Percentiles rank a stretch among this genome's conserved stretches.
Evolutionary conservation across 1,139 yeast species (phyloP).

Genomic region (Pneumocystis canis): DNA sequence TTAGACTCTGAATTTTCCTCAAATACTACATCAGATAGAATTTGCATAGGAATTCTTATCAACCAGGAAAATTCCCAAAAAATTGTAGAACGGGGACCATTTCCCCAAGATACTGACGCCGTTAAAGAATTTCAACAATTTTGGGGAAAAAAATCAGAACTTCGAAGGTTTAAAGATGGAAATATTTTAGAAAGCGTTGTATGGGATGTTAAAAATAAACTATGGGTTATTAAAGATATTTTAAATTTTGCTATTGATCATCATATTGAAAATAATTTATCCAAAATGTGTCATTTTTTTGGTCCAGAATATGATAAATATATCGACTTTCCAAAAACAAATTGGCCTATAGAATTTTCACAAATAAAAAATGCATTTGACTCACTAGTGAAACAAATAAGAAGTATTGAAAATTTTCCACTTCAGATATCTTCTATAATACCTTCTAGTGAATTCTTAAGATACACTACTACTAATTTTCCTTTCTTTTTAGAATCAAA

Average conservation of each 20-base stretch:
- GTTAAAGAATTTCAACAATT: constrained; percentile 56
- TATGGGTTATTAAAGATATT: constrained; percentile 53
- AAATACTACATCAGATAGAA: constrained; percentile 23
- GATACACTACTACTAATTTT: constrained; percentile 40
- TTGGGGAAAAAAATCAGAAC: constrained; percentile 79
- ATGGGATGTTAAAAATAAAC: constrained; percentile 39
- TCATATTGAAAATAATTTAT: constrained; percentile 37
- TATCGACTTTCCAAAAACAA: constrained; percentile 15
- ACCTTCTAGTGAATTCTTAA: constrained; percentile 53
- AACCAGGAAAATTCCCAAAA: constrained; percentile 65
- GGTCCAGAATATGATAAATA: constrained; percentile 1
- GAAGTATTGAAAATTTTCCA: constrained; percentile 45
- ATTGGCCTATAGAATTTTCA: constrained; percentile 11
- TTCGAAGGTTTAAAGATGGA: constrained; percentile 79
- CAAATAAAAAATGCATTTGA: constrained; percentile 7
- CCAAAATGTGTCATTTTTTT: constrained; percentile 16
- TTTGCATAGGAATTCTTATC: constrained; percentile 51
- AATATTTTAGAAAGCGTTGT: constrained; percentile 77
- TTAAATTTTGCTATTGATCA: constrained; percentile 45
- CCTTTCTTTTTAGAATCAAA: constrained; percentile 2
- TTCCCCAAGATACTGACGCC: constrained; percentile 39
- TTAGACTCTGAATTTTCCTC: constrained; percentile 36
- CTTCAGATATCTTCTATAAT: constrained; percentile 52
- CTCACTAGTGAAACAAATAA: constrained; percentile 6
- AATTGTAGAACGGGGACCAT: constrained; percentile 74